Evolutionary conservation across 2,329 filamentous ascomycete genomes (phyloP), one percentile per base, ranked within the genome.

Genomic region (Penicillium crustosum): DNA sequence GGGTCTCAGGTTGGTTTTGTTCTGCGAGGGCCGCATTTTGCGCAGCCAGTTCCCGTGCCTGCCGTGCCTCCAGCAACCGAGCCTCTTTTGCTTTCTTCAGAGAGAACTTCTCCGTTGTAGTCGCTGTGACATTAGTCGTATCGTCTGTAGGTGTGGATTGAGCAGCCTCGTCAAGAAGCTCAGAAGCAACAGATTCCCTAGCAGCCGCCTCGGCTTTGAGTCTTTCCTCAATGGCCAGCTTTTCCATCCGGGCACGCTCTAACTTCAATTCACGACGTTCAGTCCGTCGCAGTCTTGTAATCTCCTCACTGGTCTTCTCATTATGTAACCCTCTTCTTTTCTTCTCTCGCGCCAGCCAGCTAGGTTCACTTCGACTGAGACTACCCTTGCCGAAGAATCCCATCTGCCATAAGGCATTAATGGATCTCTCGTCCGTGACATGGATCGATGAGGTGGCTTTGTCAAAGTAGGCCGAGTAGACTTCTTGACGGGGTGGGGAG

Each of bases 311-410:
- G 43, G 94, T 94, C 62, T 86, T 82, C 25, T 78, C 80, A 33
- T 85, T 83, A 27, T 86, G 77, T 17, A 87, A 75, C 12, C 89
- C 89, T 58, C 82, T 82, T 50, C 88, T 84, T 29, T 88, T 86
- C 73, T 90, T 89, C 75, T 96, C 91, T 61, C 89, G 83, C 63
- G 90, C 89, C 50, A 96, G 75, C 94, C 94, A 99, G 66, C 87
- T 94, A 3, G 93, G 93, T 73, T 99, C 93, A 80, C 93, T 97
- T 67, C 95, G 86, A 78, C 93, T 97, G 58, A 97, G 79, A 66
- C 82, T 93, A 44, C 94, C 94, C 75, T 97, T 97, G 48, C 95
- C 95, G 75, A 93, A 99, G 77, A 99, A 99, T 6, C 94, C 94
- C 78, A 95, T 91, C 75, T 96, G 90, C 94, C 95, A 99, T 25